Conservation (phyloP, 495 filamentous ascomycete species). For the Darksidea phi region DNA sequence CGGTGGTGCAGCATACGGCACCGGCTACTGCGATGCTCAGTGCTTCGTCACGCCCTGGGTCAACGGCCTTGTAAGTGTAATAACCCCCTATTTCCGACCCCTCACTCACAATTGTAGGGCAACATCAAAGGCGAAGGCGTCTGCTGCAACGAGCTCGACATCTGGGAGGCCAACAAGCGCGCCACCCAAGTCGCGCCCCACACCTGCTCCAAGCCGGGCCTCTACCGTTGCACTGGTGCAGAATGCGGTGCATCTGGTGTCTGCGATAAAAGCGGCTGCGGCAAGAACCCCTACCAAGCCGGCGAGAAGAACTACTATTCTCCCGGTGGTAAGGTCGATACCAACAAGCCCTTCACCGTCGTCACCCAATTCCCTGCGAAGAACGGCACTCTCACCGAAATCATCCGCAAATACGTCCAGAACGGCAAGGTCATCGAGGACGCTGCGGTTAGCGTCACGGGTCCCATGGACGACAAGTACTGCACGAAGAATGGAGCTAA, state of each 20-base stretch:
- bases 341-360: constrained; percentile 61
- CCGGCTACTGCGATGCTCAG: constrained; percentile 72
- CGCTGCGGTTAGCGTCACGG: constrained; percentile 30
- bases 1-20: constrained; percentile 63
- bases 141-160: constrained; percentile 73
- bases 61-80: constrained; percentile 51
- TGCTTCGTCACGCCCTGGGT: constrained; percentile 55
- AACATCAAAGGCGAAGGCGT: constrained; percentile 71
- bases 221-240: constrained; percentile 58
- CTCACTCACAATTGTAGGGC: constrained; percentile 54
- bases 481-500: constrained; percentile 22
- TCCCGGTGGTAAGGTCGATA: constrained; percentile 56
- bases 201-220: constrained; percentile 57
- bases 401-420: constrained; percentile 73
- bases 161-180: constrained; percentile 69
- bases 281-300: constrained; percentile 73
- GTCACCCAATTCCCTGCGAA: constrained; percentile 69
- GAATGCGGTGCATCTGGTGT: constrained; percentile 56
- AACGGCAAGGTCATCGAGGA: constrained; percentile 58
- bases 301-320: constrained; percentile 65
- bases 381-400: constrained; percentile 58
- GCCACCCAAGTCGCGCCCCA: constrained; percentile 62
- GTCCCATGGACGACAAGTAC: constrained; percentile 33
- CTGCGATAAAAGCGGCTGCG: constrained; percentile 76
- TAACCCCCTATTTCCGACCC: background rate